Evolutionary conservation across 2,329 filamentous ascomycete species (phyloP).

Genomic region (Cordyceps javanica): DNA sequence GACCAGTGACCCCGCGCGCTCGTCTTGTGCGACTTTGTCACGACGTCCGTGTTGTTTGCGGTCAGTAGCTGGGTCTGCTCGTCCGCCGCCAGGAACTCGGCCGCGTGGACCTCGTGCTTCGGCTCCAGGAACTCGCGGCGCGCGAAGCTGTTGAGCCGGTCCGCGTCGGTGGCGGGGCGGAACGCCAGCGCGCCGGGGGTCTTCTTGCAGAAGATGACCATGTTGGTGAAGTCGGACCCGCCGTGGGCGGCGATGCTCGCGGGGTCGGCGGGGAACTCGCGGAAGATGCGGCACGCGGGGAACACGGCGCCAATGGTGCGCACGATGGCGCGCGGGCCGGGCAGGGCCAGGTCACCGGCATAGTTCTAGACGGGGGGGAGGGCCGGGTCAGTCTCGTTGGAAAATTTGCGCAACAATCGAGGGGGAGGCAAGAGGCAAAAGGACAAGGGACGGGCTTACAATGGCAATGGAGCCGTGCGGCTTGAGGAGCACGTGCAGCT

Average conservation of each 20-base stretch:
- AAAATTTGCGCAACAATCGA: not conserved
- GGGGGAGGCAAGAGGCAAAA: not conserved
- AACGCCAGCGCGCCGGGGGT: constrained; percentile 51
- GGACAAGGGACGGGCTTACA: constrained; percentile 43
- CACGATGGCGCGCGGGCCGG: constrained; percentile 70
- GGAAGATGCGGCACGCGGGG: constrained; percentile 84
- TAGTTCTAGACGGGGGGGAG: constrained; percentile 64
- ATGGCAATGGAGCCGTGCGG: constrained; percentile 82
- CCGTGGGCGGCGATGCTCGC: constrained; percentile 24
- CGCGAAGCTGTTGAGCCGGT: constrained; percentile 67
- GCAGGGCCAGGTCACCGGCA: constrained; percentile 76
- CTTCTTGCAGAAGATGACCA: constrained; percentile 91
- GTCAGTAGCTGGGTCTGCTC: constrained; percentile 40
- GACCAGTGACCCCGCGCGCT: constrained; percentile 83
- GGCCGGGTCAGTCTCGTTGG: no score
- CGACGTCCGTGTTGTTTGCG: constrained; percentile 56
- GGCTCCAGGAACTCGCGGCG: constrained; percentile 67
- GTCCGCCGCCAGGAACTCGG: constrained; percentile 37
- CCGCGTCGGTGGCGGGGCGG: constrained; percentile 54
- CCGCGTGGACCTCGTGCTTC: constrained; percentile 57
- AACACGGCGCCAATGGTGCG: constrained; percentile 79
- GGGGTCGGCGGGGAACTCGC: constrained; percentile 57
- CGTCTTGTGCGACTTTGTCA: constrained; percentile 66
- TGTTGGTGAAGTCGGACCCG: constrained; percentile 76
- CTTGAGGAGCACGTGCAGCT: constrained; percentile 64